Percentiles rank a stretch among this genome's conserved stretches.
Conservation (phyloP, 1,284 basidiomycete genomes). For the Ustilago xerochloae region DNA sequence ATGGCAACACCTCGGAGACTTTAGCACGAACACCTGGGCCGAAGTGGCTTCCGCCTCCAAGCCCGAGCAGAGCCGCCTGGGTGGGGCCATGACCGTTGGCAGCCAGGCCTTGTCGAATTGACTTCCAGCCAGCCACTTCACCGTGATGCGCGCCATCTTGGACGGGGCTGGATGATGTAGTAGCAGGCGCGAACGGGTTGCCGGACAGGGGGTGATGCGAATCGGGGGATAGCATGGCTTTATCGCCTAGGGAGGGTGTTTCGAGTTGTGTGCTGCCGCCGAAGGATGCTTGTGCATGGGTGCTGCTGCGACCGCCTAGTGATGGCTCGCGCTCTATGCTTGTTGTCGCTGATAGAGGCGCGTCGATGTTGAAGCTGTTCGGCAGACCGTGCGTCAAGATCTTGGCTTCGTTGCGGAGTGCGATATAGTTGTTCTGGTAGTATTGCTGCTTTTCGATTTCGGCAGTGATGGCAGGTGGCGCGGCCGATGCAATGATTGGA, state of each 20-base stretch:
- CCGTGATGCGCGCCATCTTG: constrained; percentile 24
- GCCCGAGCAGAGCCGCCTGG: constrained; percentile 37
- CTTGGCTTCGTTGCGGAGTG: constrained; percentile 42
- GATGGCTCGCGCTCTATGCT: constrained; percentile 39
- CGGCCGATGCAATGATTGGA: constrained; percentile 29
- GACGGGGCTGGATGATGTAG: constrained; percentile 26
- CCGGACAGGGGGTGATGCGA: constrained; percentile 21
- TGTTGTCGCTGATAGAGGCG: constrained; percentile 35
- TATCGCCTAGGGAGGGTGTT: constrained; percentile 52
- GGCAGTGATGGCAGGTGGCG: constrained; percentile 14
- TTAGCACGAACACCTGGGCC: constrained; percentile 65
- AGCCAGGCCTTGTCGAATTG: constrained; percentile 20
- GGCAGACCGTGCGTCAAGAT: constrained; percentile 34
- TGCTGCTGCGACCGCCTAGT: constrained; percentile 35
- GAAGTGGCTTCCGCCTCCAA: constrained; percentile 64
- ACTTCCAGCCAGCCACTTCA: constrained; percentile 35
- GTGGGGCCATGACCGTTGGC: constrained; percentile 32
- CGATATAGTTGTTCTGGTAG: constrained; percentile 51
- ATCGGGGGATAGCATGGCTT: constrained; percentile 54
- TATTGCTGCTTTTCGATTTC: constrained; percentile 50
- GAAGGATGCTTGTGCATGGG: constrained; percentile 33
- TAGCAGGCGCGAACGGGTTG: constrained; percentile 31
- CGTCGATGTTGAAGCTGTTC: constrained; percentile 24
- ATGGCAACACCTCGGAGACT: constrained; percentile 59
- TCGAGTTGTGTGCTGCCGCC: constrained; percentile 46